Evolutionary conservation across 1,284 basidiomycete species (phyloP).

Genomic region (Heterobasidion occidentale): DNA sequence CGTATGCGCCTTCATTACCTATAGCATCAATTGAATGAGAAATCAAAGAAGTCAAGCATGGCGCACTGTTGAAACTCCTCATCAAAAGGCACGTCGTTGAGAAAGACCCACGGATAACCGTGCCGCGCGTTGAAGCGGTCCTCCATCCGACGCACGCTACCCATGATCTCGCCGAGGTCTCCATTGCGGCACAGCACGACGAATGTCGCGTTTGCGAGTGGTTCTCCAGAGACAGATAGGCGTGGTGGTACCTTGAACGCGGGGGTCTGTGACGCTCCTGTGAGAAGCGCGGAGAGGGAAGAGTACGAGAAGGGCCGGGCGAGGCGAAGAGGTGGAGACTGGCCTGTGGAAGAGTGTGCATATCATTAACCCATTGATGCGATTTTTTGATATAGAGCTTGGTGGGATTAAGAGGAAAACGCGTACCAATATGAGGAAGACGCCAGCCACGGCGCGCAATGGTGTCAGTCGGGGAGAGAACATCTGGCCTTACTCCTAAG

Average conservation of each 20-base stretch:
- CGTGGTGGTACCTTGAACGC: not conserved
- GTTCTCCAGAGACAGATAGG: constrained; percentile 4
- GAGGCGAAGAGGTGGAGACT: not conserved
- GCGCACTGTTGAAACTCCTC: constrained; percentile 70
- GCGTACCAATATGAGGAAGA: not conserved
- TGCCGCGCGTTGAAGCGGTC: constrained; percentile 83
- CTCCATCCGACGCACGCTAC: constrained; percentile 73
- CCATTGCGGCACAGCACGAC: constrained; percentile 82
- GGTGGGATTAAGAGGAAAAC: not conserved
- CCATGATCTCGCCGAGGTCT: constrained; percentile 67
- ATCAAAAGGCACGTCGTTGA: constrained; percentile 77
- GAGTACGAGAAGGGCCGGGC: not conserved
- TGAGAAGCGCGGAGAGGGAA: not conserved
- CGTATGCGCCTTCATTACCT: constrained; percentile 48
- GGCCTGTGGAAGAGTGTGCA: constrained; percentile 24
- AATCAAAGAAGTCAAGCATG: not conserved
- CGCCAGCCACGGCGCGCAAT: not conserved
- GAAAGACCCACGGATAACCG: constrained; percentile 79
- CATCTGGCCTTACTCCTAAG: not conserved
- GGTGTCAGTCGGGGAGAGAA: not conserved
- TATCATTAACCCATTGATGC: too few species aligned
- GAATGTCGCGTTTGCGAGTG: constrained; percentile 71
- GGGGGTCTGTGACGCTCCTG: not conserved
- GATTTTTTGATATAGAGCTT: too few species aligned
- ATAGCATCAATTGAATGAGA: not conserved